Evolutionary conservation across 768 basidiomycete genomes (phyloP).

Genomic region (Lentinus brumalis): DNA sequence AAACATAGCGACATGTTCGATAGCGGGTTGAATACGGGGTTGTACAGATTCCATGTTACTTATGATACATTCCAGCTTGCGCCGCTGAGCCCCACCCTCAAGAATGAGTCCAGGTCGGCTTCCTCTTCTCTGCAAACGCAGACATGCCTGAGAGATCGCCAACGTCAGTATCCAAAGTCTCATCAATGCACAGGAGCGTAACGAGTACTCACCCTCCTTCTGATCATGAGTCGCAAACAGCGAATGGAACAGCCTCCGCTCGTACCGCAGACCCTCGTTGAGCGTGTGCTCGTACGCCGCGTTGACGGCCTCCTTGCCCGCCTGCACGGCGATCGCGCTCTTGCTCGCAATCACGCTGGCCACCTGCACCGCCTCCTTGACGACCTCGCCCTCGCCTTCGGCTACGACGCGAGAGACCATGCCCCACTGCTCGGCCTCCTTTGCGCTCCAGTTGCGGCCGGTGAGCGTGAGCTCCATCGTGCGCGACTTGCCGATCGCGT

Average conservation of each 20-base stretch:
- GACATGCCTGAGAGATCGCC: constrained; percentile 75
- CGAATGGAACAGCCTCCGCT: constrained; percentile 87
- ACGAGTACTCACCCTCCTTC: constrained; percentile 80
- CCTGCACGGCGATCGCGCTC: constrained; percentile 80
- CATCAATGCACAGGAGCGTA: neutral
- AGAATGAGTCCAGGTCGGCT: constrained; percentile 75
- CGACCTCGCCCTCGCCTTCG: constrained; percentile 76
- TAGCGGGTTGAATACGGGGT: no score
- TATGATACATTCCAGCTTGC: no score
- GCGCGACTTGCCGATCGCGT: no score
- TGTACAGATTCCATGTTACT: no score
- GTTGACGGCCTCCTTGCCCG: constrained; percentile 93
- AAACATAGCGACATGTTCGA: no score
- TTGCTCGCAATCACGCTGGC: constrained; percentile 80
- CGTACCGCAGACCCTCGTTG: constrained; percentile 81
- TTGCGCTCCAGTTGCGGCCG: no score
- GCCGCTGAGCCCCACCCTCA: constrained; percentile 22
- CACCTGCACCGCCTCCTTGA: constrained; percentile 83
- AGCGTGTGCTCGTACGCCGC: constrained; percentile 84
- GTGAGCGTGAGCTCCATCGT: no score
- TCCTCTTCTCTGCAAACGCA: constrained; percentile 93
- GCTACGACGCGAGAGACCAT: constrained; percentile 80
- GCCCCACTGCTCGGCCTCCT: constrained; percentile 88
- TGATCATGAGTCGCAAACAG: constrained; percentile 94
- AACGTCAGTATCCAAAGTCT: constrained; percentile 4